Percentiles rank a stretch among this genome's conserved stretches.
Conservation (phyloP, 176 grass and related monocot species). For the Saccharum spontaneum region DNA sequence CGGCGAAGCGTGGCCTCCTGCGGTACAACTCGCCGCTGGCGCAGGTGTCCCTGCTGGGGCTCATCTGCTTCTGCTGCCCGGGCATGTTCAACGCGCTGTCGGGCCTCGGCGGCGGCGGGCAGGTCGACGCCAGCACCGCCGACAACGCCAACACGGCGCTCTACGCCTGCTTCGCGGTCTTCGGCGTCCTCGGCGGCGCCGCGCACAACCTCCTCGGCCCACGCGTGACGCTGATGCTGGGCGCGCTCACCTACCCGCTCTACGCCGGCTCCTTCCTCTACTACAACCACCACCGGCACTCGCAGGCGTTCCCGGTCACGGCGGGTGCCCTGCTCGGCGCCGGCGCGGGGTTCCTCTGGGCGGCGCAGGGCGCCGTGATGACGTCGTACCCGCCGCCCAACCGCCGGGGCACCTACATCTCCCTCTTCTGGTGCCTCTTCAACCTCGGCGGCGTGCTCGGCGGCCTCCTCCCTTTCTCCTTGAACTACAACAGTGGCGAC, state of each 20-base stretch:
- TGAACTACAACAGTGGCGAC: constrained; percentile 55
- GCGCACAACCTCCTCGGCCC: constrained; percentile 88
- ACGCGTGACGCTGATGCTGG: constrained; percentile 60
- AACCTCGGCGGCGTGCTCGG: constrained; percentile 93
- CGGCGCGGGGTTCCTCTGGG: constrained; percentile 88
- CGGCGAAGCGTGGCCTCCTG: neutral
- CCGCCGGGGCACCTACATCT: constrained; percentile 83
- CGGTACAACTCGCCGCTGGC: constrained; percentile 81
- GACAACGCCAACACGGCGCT: constrained; percentile 98
- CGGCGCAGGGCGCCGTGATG: constrained; percentile 88
- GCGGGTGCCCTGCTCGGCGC: constrained; percentile 76
- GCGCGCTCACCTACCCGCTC: constrained; percentile 75
- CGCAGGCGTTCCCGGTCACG: constrained; percentile 53
- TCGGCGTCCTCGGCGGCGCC: constrained; percentile 77
- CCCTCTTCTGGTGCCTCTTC: constrained; percentile 94
- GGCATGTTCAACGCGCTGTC: constrained; percentile 99
- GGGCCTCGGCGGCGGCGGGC: constrained; percentile 83
- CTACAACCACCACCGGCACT: constrained; percentile 62
- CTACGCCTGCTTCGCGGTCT: constrained; percentile 82
- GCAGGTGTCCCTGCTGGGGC: constrained; percentile 74
- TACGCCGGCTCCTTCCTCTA: constrained; percentile 90
- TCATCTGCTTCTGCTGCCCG: constrained; percentile 97
- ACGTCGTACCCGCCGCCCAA: constrained; percentile 71
- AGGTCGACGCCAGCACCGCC: constrained; percentile 62
- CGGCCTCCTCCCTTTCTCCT: constrained; percentile 85